Base-by-base conservation (phyloP, 345 rosid genomes). In the Kandelia obovata region DNA sequence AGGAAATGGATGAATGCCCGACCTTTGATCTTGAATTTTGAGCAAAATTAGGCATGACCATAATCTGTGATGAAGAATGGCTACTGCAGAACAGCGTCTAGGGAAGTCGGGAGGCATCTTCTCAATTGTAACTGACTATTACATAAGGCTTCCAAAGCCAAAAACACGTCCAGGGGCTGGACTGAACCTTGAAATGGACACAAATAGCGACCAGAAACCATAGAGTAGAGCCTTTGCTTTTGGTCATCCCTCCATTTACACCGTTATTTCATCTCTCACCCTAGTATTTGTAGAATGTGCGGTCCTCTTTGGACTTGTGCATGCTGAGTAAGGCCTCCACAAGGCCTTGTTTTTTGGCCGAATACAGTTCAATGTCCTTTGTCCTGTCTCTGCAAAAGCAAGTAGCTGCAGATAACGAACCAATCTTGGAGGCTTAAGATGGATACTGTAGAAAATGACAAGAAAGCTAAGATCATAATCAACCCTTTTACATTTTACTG, bases 251-350 rank as follows among this genome's bases (percentile, higher is more conserved):
- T 65, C 66, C 59, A 57, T 21, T 43, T 65, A 21, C 37, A 2
- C 19, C 10, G 9, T 61, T 57, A 32, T 77, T 71, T 74, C 72
- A 15, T 43, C 71, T 61, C 43, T 79, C 64, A 19, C 80, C 88
- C 73, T 69, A 75, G 67, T 67, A 71, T 67, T 76, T 81, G 62
- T 76, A 68, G 9, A 71, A 21, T 1, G 73, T 31, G 62, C 47
- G 63, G 39, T 82, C 83, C 71, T 76, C 78, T 74, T 67, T 84
- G 21, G 88, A 64, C 79, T 79, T 87, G 73, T 85, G 75, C 82
- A 87, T 70, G 85, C 92, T 81, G 60, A 88, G 86, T 83, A 90
- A 68, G 58, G 95, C 92, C 81, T 84, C 86, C 39, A 90, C 60
- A 55, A 84, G 83, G 37, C 80, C 83, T 82, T 83, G 80, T 80